These are phyloP conservation scores for Blastobotrys serpentis DNA, from an alignment of 1,139 yeast species.

Conservation along the genomic window DNA sequence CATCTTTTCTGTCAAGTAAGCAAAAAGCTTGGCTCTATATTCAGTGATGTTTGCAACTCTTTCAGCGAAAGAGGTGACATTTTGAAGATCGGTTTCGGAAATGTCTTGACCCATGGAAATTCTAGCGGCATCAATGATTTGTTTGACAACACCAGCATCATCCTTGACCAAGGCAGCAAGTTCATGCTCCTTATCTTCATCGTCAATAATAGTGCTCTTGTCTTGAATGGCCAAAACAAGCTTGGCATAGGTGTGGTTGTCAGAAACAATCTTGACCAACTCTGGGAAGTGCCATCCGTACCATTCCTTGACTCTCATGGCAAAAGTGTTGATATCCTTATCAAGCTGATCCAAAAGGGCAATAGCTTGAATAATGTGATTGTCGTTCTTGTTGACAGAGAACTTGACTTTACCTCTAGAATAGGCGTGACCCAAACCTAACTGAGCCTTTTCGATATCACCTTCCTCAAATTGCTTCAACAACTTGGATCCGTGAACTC, in stretches of 20 bases:
- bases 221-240: slow-evolving; percentile 81
- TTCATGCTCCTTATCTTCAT: slow-evolving; percentile 82
- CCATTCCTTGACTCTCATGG: slow-evolving; percentile 99
- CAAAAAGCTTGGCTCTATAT: slow-evolving; percentile 84
- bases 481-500: slow-evolving; percentile 85
- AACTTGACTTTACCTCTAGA: slow-evolving; percentile 99
- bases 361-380: slow-evolving; percentile 97
- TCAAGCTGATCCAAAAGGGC: slow-evolving; percentile 95
- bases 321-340: slow-evolving; percentile 94
- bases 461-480: slow-evolving; percentile 91
- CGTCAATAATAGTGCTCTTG: slow-evolving; percentile 74
- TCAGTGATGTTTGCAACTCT: slow-evolving; percentile 92
- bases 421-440: slow-evolving; percentile 98
- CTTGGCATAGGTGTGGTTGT: slow-evolving; percentile 84
- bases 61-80: slow-evolving; percentile 86
- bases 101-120: slow-evolving; percentile 99
- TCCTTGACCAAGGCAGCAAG: slow-evolving; percentile 86
- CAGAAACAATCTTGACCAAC: slow-evolving; percentile 91
- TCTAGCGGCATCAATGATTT: slow-evolving; percentile 85
- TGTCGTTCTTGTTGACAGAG: slow-evolving; percentile 96
- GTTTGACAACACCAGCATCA: slow-evolving; percentile 92
- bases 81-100: slow-evolving; percentile 88
- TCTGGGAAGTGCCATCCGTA: slow-evolving; percentile 99
- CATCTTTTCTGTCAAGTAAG: slow-evolving; percentile 92
- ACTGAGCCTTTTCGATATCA: slow-evolving; percentile 95